A percentile compares a stretch with the other conserved stretches of the same genome.
Evolutionary conservation across 2,329 filamentous ascomycete genomes (phyloP).

Genomic region (Colletotrichum higginsianum): DNA sequence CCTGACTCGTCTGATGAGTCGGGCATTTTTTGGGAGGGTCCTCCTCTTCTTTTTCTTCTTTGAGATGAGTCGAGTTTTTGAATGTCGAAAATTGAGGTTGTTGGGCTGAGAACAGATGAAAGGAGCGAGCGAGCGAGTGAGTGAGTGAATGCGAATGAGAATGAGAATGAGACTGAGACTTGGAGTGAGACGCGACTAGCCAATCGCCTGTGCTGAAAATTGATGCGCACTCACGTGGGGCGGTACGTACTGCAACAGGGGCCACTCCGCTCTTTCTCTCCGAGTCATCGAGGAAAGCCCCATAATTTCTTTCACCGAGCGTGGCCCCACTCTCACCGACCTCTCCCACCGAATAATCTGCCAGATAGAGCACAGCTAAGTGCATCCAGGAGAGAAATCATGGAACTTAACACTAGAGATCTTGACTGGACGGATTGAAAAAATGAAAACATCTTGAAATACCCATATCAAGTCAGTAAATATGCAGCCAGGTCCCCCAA

Average conservation of each 20-base stretch:
- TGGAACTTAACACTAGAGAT: no score
- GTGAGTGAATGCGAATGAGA: not conserved
- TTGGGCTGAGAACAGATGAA: not conserved
- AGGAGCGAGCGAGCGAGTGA: not conserved
- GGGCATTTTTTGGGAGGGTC: conserved; percentile 2
- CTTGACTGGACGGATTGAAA: no score
- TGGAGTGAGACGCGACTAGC: conserved; percentile 14
- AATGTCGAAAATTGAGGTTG: not conserved
- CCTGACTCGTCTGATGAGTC: conserved; percentile 37
- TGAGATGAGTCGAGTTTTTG: not conserved
- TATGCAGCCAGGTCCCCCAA: no score
- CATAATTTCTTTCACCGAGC: not conserved
- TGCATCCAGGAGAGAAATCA: no score
- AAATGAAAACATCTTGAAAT: no score
- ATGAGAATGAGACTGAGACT: not conserved
- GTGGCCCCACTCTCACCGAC: no score
- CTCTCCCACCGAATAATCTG: no score
- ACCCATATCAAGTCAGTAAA: no score
- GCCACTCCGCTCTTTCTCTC: not conserved
- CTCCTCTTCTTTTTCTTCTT: not conserved
- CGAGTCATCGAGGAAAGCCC: not conserved
- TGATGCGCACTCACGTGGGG: conserved; percentile 26
- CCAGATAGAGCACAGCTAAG: no score
- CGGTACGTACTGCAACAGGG: conserved; percentile 5
- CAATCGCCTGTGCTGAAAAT: conserved; percentile 7